Conservation (phyloP, 257 asterid genomes). For the Scutellaria galericulata region DNA sequence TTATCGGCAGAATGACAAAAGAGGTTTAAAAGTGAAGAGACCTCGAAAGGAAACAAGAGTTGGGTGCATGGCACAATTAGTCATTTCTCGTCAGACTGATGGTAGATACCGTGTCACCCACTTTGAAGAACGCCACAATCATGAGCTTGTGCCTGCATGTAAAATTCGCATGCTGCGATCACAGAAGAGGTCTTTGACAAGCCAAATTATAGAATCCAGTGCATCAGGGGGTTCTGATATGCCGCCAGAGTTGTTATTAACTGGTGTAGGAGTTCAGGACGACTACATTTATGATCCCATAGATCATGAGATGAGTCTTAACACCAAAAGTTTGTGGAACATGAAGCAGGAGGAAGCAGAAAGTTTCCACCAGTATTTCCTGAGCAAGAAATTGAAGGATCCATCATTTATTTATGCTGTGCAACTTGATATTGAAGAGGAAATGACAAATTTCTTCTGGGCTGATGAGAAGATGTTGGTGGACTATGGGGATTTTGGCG, state of each 20-base stretch:
- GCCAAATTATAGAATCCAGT: constrained; percentile 43
- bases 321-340: constrained; percentile 41
- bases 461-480: constrained; percentile 64
- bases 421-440: constrained; percentile 55
- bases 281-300: constrained; percentile 40
- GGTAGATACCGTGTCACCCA: constrained; percentile 69
- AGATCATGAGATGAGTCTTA: constrained; percentile 55
- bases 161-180: constrained; percentile 56
- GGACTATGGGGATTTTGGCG: constrained; percentile 63
- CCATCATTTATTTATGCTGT: constrained; percentile 52
- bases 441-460: constrained; percentile 63
- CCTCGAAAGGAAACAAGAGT: constrained; percentile 68
- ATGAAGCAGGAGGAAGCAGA: constrained; percentile 54
- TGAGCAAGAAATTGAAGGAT: constrained; percentile 49
- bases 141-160: constrained; percentile 58
- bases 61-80: constrained; percentile 67
- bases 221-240: constrained; percentile 40
- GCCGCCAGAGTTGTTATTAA: constrained; percentile 44
- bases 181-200: constrained; percentile 50
- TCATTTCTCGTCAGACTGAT: constrained; percentile 64
- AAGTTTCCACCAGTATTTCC: constrained; percentile 51
- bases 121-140: constrained; percentile 64
- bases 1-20: constrained; percentile 56
- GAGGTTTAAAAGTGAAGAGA: constrained; percentile 57
- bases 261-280: constrained; percentile 40